Base-by-base conservation (phyloP, 495 filamentous ascomycete species). In the Penicillium cinerascens region DNA sequence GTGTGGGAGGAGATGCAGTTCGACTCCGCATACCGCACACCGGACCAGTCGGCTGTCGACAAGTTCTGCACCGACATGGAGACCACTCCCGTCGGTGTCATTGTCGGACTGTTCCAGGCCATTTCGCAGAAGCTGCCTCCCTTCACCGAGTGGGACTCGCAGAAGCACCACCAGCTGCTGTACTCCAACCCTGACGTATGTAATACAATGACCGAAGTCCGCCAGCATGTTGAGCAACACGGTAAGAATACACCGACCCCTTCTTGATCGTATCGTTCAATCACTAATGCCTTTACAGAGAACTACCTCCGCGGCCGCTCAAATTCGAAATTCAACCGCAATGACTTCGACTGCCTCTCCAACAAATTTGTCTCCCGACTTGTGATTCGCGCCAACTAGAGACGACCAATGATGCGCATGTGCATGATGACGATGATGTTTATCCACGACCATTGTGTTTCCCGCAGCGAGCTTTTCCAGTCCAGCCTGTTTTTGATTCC, bases 1-100 rank as follows among this genome's bases (percentile, higher is more conserved):
- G 89, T 96, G 8, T 96, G 91, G 91, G 91, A 96, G 68, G 86
- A 95, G 76, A 96, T 96, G 82, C 91, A 96, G 67, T 96, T 96
- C 68, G 91, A 96, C 69, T 91, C 86, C 77, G 87, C 93, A 66
- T 96, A 96, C 76, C 87, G 90, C 40, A 84, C 91, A 9, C 89
- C 87, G 11, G 91, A 96, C 67, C 78, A 85, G 23, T 76, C 81
- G 39, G 87, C 87, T 6, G 90, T 95, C 22, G 81, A 89, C 53
- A 95, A 93, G 71, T 96, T 96, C 81, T 95, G 90, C 78, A 78
- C 75, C 39, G 91, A 96, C 54, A 96, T 96, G 91, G 91, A 96
- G 78, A 86, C 84, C 9, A 91, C 87, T 27, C 91, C 91, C 1
- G 91, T 96, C 44, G 91, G 91, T 55, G 91, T 96, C 68, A 92